Evolutionary conservation across 148 eudicot genomes (phyloP).

Genomic region (Rhododendron kiyosumense): DNA sequence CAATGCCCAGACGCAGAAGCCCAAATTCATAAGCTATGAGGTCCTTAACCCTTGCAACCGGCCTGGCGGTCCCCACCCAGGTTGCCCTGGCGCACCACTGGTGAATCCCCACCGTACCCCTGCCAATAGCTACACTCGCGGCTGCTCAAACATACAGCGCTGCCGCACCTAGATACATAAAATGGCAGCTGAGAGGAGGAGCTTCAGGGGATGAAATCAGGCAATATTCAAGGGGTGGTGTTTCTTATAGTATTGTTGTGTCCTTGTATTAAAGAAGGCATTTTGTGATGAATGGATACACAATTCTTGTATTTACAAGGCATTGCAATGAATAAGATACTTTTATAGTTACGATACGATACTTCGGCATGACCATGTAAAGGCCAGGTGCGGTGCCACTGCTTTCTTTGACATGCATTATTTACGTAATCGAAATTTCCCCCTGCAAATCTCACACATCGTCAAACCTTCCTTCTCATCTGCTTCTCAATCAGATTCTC

Average conservation of each 20-base stretch:
- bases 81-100: not conserved
- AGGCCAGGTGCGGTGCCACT: not conserved
- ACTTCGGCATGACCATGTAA: not conserved
- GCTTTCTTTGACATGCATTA: not conserved
- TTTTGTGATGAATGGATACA: not conserved
- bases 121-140: not conserved
- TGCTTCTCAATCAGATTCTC: not conserved
- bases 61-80: not conserved
- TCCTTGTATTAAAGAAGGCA: not conserved
- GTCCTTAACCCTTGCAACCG: not conserved
- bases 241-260: not conserved
- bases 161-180: not conserved
- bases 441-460: too few relatives aligned
- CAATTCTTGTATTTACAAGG: not conserved
- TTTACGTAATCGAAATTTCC: too few relatives aligned
- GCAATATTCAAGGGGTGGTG: not conserved
- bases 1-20: not conserved
- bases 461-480: too few relatives aligned
- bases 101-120: not conserved
- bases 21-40: not conserved
- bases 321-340: not conserved
- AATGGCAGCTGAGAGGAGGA: not conserved
- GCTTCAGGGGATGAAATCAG: not conserved
- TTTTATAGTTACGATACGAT: too few relatives aligned
- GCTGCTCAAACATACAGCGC: not conserved